Conservation (phyloP, 257 asterid species). For the Solanum tarijense region DNA sequence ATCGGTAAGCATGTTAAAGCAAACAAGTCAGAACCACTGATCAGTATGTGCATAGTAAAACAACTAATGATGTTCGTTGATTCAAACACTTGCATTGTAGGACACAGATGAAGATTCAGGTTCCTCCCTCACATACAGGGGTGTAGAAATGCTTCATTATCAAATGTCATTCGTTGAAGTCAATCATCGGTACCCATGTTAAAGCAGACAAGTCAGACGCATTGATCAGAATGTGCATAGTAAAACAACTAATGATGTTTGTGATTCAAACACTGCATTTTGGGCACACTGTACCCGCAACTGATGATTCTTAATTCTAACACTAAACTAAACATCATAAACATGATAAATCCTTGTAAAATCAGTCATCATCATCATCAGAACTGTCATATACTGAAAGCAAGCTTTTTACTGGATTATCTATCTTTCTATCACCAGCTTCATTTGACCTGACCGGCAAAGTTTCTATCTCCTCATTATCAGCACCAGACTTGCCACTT, state of each 20-base stretch:
- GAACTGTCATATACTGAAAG: constrained; percentile 73
- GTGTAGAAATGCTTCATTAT: background rate
- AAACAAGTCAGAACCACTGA: background rate
- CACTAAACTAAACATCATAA: background rate
- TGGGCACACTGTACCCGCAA: background rate
- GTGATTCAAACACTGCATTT: background rate
- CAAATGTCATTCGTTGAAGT: background rate
- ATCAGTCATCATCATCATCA: constrained; percentile 77
- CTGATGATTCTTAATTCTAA: background rate
- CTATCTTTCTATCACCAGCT: constrained; percentile 20
- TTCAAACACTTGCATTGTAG: background rate
- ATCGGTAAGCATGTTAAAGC: background rate
- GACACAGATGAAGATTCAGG: background rate
- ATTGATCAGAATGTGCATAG: background rate
- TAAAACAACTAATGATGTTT: background rate
- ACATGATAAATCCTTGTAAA: background rate
- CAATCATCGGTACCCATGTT: background rate
- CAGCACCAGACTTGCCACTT: constrained; percentile 13
- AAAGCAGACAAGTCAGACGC: background rate
- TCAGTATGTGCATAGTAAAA: background rate
- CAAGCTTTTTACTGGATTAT: constrained; percentile 74
- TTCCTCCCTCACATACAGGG: background rate
- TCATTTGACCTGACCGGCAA: constrained; percentile 16
- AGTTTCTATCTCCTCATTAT: constrained; percentile 17
- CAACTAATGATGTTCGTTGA: background rate